Conservation (phyloP, 345 rosid species). For the Rhodomyrtus tomentosa region DNA sequence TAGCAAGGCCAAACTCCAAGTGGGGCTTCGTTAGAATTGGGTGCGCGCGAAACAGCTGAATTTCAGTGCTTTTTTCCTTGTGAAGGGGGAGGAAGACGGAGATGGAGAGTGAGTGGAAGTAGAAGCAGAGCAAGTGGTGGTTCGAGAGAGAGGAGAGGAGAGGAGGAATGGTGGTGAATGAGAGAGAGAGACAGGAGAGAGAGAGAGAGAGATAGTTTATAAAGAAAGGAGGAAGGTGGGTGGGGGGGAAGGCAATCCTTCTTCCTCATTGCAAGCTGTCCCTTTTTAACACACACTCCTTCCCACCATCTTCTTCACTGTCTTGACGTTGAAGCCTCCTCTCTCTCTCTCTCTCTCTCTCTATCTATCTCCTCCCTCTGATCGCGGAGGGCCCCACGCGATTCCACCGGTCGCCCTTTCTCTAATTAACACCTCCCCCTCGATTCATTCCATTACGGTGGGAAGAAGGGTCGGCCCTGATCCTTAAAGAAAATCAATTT, state of each 20-base stretch:
- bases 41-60: not conserved
- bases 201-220: not conserved
- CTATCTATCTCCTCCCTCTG: not conserved
- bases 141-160: not conserved
- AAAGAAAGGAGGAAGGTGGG: slow-evolving; percentile 1
- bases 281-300: slow-evolving; percentile 14
- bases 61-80: not conserved
- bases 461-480: too few species aligned
- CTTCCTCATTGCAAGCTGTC: slow-evolving; percentile 62
- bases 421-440: not conserved
- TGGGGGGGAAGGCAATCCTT: slow-evolving; percentile 24
- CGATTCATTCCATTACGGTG: too few species aligned
- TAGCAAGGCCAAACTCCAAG: too few species aligned
- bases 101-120: not conserved
- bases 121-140: not conserved
- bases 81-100: not conserved
- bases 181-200: not conserved
- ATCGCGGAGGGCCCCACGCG: not conserved
- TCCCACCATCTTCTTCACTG: slow-evolving; percentile 3
- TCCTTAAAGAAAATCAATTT: too few species aligned
- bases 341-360: not conserved
- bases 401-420: not conserved
- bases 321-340: slow-evolving; percentile 47
- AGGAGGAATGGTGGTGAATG: not conserved
- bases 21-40: too few species aligned